A percentile compares a stretch with the other conserved stretches of the same genome.
These are phyloP conservation scores for Rehmannia glutinosa DNA, from an alignment of 257 asterid species.

Conservation along the genomic window DNA sequence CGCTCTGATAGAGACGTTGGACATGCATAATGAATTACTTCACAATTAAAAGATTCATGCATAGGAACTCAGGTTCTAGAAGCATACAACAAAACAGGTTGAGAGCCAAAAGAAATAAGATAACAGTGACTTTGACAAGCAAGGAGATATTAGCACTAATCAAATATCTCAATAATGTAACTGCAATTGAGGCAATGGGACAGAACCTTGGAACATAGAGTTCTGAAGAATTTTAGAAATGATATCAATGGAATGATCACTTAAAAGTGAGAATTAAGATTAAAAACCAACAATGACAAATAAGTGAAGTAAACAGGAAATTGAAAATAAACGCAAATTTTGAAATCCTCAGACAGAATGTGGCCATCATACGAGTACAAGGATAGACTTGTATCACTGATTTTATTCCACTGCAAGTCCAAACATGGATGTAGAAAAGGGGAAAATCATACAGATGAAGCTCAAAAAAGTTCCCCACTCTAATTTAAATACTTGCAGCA, in stretches of 20 bases:
- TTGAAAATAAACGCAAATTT: neutral
- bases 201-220: neutral
- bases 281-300: neutral
- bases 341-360: neutral
- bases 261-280: too few relatives aligned
- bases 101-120: neutral
- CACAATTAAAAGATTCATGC: neutral
- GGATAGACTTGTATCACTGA: neutral
- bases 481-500: neutral
- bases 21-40: neutral
- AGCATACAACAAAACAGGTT: neutral
- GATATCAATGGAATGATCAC: neutral
- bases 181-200: neutral
- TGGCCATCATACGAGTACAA: neutral
- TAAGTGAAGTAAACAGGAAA: neutral
- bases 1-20: conserved; percentile 45
- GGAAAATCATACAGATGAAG: neutral
- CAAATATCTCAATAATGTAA: neutral
- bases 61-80: neutral
- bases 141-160: neutral
- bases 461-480: neutral
- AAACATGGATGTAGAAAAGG: neutral
- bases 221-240: neutral
- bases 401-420: neutral
- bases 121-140: too few relatives aligned